phyloP scores from a whole-genome alignment of 208 protist species.

The Trypanosoma caninum region DNA sequence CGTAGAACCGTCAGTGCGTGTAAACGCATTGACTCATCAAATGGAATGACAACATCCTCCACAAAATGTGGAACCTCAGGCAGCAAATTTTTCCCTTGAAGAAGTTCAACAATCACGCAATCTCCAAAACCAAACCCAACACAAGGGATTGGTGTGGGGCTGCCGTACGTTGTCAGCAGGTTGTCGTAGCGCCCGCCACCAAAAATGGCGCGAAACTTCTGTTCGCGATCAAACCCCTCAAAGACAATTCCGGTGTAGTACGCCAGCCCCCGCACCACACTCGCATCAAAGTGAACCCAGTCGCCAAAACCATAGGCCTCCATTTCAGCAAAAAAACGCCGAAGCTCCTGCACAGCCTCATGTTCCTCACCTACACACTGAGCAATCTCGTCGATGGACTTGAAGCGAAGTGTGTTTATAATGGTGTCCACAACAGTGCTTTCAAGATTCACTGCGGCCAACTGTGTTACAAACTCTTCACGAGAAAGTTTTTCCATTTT shows the following conservation, averaged over 20 bases:
- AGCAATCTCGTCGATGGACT: constrained; percentile 82
- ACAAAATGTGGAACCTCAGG: constrained; percentile 51
- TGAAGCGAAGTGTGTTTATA: constrained; percentile 71
- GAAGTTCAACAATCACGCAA: constrained; percentile 94
- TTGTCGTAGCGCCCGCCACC: constrained; percentile 96
- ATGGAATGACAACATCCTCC: constrained; percentile 91
- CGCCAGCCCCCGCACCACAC: constrained; percentile 92
- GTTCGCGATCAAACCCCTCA: constrained; percentile 91
- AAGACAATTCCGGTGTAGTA: constrained; percentile 98
- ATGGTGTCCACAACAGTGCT: constrained; percentile 66
- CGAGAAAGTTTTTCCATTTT: constrained; percentile 93
- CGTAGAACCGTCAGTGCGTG: constrained; percentile 73
- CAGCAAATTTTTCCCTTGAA: constrained; percentile 89
- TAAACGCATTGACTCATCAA: constrained; percentile 89
- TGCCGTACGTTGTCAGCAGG: constrained; percentile 92
- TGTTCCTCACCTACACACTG: constrained; percentile 63
- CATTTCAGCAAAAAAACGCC: constrained; percentile 79
- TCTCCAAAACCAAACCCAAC: constrained; percentile 96
- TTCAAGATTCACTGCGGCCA: constrained; percentile 59
- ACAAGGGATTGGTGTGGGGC: constrained; percentile 86
- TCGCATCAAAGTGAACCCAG: constrained; percentile 93
- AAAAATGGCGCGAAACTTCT: constrained; percentile 93
- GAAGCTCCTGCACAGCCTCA: constrained; percentile 82
- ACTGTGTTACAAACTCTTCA: constrained; percentile 79
- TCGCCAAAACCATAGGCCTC: constrained; percentile 92